Percentiles rank a stretch among this genome's conserved stretches.
Evolutionary conservation across 805 yeast genomes (phyloP).

Genomic region (Wickerhamiella hasegawae): DNA sequence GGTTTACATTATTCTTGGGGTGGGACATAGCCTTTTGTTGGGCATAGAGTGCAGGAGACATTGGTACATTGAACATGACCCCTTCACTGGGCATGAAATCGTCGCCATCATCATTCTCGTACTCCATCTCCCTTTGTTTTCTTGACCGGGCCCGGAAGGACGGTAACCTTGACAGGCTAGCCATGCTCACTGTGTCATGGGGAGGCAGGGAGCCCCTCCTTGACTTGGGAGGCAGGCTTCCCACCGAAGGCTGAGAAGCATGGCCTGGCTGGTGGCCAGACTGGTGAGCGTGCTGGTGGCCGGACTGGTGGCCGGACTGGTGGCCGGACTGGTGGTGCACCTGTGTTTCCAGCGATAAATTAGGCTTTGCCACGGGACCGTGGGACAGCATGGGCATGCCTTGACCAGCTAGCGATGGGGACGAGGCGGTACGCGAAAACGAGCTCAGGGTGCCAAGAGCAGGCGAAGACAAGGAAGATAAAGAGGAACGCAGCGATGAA

Average conservation of each 20-base stretch:
- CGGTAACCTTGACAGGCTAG: conserved; percentile 13
- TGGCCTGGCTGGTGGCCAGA: no score
- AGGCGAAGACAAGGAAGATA: conserved; percentile 12
- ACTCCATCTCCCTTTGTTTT: conserved; percentile 20
- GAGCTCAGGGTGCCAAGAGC: conserved; percentile 1
- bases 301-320: not conserved
- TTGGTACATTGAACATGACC: conserved; percentile 48
- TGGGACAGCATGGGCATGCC: not conserved
- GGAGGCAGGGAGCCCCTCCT: not conserved
- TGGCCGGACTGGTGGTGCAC: not conserved
- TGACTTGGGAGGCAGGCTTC: no score
- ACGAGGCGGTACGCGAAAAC: not conserved
- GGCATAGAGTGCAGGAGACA: conserved; percentile 35
- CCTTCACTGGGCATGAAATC: conserved; percentile 38
- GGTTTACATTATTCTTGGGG: not conserved
- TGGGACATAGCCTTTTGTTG: conserved; percentile 11
- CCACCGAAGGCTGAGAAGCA: no score
- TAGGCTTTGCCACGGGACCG: not conserved
- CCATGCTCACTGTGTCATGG: conserved; percentile 16
- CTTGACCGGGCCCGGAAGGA: conserved; percentile 6
- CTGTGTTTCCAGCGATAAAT: not conserved
- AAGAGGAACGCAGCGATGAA: conserved; percentile 13
- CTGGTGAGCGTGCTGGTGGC: not conserved
- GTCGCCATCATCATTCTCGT: conserved; percentile 31
- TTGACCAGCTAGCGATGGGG: not conserved